Evolutionary conservation across 495 filamentous ascomycete species (phyloP), one percentile per base, ranked within the genome.

Genomic region (Podospora australis): DNA sequence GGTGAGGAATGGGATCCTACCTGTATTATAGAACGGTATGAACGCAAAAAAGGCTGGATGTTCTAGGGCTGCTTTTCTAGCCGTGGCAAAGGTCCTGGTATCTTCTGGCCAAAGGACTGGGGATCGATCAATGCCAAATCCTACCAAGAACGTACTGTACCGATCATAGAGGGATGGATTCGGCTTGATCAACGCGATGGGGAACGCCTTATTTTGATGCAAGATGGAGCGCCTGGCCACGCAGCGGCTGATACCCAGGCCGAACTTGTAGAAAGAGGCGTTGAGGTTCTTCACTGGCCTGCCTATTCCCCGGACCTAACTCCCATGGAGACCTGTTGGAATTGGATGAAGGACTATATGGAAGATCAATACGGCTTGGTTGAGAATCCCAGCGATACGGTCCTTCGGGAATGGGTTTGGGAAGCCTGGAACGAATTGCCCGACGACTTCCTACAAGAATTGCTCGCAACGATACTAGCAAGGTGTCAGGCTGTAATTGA

Each of bases 91-190:
- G 62, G 64, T 10, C 59, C 39, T 34, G 52, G 54, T 0, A 38
- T 68, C 14, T 62, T 68, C 32, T 68, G 50, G 56, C 57, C 65
- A 30, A 67, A 67, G 44, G 57, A 63, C 28, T 65, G 54, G 62
- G 62, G 55, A 4, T 44, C 26, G 16, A 65, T 67, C 4, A 55
- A 40, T 16, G 38, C 17, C 2, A 19, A 56, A n/a, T 44, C 34
- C 4, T 64, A 64, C 44, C 21, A 22, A 11, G 30, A 29, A 21
- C 44, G 53, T 47, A 64, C 50, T 34, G 30, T 66, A n/a, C 58
- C 53, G 17, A 20, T 60, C n/a, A 52, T 64, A 25, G 1, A 56
- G n/a, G 39, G 50, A 14, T 64, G 43, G 50, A 28, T 54, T 14
- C 7, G 38, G 11, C 34, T 50, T 21, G 38, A 21, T 19, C 21